Evolutionary conservation across 305 asterid genomes (phyloP), one percentile per base, ranked within the genome.

Genomic region (Andrographis paniculata): DNA sequence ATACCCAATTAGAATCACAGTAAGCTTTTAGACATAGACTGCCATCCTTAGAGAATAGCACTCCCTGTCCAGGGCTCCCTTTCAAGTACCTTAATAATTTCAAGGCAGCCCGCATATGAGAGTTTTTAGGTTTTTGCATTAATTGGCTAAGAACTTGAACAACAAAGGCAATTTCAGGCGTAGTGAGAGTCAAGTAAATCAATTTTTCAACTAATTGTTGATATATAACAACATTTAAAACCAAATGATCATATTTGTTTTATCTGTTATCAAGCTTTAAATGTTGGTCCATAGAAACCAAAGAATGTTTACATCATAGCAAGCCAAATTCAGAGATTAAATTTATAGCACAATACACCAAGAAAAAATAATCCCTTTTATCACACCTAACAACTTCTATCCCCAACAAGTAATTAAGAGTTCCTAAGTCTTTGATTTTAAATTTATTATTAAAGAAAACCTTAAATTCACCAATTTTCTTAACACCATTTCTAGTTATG

Each of bases 1-100:
- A 8, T 16, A n/a, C 48, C 21, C 48, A 42, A 42, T 42, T n/a
- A 17, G 22, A 18, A 42, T 42, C 48, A 17, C 20, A 42, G 18
- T 42, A 42, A 21, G 48, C 48, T 9, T 16, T 21, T 17, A 42
- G n/a, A 17, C 14, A 18, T 23, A 1, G 4, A 4, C n/a, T 12
- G 3, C 11, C 10, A 1, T 21, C 18, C 11, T 17, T 42, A 7
- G 10, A 16, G 11, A 17, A 42, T 10, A 4, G 15, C 1, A 42
- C 4, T 23, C 48, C 9, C 12, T 33, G 12, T 0, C n/a, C 12
- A n/a, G 38, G 13, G n/a, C n/a, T n/a, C n/a, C n/a, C n/a, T n/a
- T n/a, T n/a, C n/a, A n/a, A n/a, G n/a, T n/a, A n/a, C n/a, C n/a
- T n/a, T n/a, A n/a, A n/a, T n/a, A n/a, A n/a, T n/a, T n/a, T n/a